Evolutionary conservation across 495 filamentous ascomycete genomes (phyloP), one percentile per base, ranked within the genome.

Genomic region (Lasiosphaeris hirsuta): DNA sequence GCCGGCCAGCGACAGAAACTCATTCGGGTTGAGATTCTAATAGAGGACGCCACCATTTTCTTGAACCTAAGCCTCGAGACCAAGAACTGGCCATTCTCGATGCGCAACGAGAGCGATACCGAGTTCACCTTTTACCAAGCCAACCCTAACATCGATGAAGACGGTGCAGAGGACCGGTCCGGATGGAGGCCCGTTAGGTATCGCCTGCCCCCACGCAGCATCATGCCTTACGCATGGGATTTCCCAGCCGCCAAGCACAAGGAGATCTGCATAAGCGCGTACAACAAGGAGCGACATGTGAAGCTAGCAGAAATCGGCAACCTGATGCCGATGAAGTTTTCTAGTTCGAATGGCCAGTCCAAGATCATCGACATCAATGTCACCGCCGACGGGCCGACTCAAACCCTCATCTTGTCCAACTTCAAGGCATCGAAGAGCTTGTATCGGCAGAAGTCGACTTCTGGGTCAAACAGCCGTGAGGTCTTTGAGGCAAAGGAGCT

Each of bases 181-280:
- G 87, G 90, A 6, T 98, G 92, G 89, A 84, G 89, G 53, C 90
- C 90, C 10, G 89, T 97, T 60, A 78, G 90, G 39, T 98, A 98
- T 69, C 88, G 92, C n/a, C 81, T 98, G 11, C 94, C 94, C 3
- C 85, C 92, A 7, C 82, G 95, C 35, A 97, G 93, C 70, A 96
- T 97, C 72, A 98, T 98, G 94, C 93, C 95, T 4, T 98, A 98
- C 68, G 93, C 94, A 33, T 98, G 94, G 94, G 95, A 98, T 68
- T 97, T 94, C 74, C 94, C 94, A 1, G 92, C 94, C 5, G 90
- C 91, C n/a, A 96, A 96, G 72, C 87, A 87, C 72, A 96, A 94
- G 69, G 92, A 96, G 67, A 81, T 97, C 36, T 83, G 96, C 42
- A 80, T 98, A 66, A 86, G 74, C 40, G 86, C 87, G 18, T 84